Base-by-base conservation (phyloP, 2,329 filamentous ascomycete genomes). In the Aspergillus sp. region DNA sequence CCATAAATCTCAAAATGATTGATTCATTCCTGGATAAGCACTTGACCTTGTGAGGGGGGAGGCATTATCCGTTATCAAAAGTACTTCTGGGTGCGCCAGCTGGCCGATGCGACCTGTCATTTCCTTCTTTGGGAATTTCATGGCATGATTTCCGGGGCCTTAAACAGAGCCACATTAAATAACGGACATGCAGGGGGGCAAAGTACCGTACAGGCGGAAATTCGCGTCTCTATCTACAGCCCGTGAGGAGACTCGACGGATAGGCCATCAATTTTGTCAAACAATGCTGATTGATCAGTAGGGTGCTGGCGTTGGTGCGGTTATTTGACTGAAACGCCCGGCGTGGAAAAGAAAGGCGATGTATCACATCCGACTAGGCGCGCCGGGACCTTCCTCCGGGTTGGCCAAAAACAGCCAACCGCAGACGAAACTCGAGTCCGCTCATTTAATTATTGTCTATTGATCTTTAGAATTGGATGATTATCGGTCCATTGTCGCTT, bases 141-240 rank as follows among this genome's bases (percentile, higher is more conserved):
- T 51, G 51, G 36, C 21, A 52, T 32, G 25, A 32, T 50, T 19
- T 27, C 30, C 25, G 47, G 25, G 47, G 23, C 13, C 30, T 30
- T 27, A 25, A 47, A n/a, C 3, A 44, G 59, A 55, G 64, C 60
- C 60, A 64, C 62, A 65, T 62, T 58, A 36, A 58, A 60, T 62
- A 65, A 65, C 64, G 63, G 59, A 62, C 60, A 63, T 62, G 64
- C 61, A 63, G 64, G 61, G 60, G 58, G 52, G 19, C 38, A 58
- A 63, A 63, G 54, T 61, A 58, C 64, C 53, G 11, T 61, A 54
- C 59, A 62, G 49, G 25, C 50, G 58, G 55, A 52, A 41, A 39
- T 32, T 27, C 17, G 54, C 15, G 42, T 39, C 54, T 44, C 55
- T 54, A 51, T 60, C 57, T 36, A 47, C 13, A 44, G 49, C 36